These are phyloP conservation scores for Mycothermus thermophilus DNA, from an alignment of 495 filamentous ascomycete species.

Conservation along the genomic window DNA sequence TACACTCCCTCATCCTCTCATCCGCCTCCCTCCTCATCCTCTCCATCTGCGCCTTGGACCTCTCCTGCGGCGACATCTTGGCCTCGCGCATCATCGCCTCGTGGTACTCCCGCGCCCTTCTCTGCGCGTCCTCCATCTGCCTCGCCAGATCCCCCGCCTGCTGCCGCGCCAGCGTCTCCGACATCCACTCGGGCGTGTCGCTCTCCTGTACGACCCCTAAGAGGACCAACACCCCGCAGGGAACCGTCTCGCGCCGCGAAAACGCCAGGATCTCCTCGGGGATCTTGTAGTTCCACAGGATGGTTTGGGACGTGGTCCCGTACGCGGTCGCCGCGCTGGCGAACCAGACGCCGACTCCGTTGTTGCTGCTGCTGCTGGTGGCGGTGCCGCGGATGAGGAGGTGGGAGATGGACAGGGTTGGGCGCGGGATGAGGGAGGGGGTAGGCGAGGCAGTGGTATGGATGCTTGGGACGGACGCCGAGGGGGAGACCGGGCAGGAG, in stretches of 20 bases:
- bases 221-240: constrained; percentile 48
- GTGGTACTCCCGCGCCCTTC: constrained; percentile 24
- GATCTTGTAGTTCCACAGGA: constrained; percentile 49
- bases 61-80: constrained; percentile 31
- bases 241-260: constrained; percentile 38
- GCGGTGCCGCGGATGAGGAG: constrained; percentile 15
- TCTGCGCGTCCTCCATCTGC: constrained; percentile 23
- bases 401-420: constrained; percentile 30
- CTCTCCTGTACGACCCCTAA: constrained; percentile 36
- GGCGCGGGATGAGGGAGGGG: constrained; percentile 16
- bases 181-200: constrained; percentile 44
- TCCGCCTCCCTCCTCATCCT: constrained; percentile 25
- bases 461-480: neutral
- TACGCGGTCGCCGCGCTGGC: constrained; percentile 40
- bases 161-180: constrained; percentile 27
- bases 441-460: neutral
- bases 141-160: neutral
- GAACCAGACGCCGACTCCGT: constrained; percentile 40
- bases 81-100: constrained; percentile 33
- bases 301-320: constrained; percentile 35
- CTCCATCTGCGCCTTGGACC: constrained; percentile 24
- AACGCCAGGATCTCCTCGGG: constrained; percentile 39
- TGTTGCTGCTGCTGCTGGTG: constrained; percentile 5
- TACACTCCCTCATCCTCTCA: constrained; percentile 28
- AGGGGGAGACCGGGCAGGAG: neutral